Conservation (phyloP, 2,329 filamentous ascomycete genomes). For the Shiraia bambusicola region DNA sequence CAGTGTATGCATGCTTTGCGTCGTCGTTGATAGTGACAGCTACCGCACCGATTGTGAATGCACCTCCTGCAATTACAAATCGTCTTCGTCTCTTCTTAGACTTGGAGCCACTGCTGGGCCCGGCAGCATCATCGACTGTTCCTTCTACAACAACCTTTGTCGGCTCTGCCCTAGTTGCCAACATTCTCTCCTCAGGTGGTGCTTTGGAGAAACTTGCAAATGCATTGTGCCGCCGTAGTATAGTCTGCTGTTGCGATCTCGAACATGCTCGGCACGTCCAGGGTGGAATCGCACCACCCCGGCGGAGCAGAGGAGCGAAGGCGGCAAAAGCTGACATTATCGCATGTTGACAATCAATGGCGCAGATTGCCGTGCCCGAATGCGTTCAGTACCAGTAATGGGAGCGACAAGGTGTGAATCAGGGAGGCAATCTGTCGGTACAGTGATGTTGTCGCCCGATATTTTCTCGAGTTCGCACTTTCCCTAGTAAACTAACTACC, state of each 20-base stretch:
- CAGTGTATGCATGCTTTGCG: conserved; percentile 73
- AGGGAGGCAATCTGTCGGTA: conserved; percentile 1
- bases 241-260: conserved; percentile 23
- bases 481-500: too few relatives aligned
- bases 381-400: neutral
- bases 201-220: conserved; percentile 1
- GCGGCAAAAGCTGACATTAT: conserved; percentile 35
- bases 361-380: neutral
- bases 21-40: conserved; percentile 61
- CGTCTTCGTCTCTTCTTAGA: conserved; percentile 26
- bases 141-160: conserved; percentile 6
- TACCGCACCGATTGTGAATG: conserved; percentile 42
- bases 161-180: conserved; percentile 13
- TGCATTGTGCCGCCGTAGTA: conserved; percentile 18
- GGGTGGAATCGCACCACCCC: conserved; percentile 15
- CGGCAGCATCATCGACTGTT: conserved; percentile 3
- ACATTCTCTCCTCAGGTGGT: conserved; percentile 8
- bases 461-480: neutral
- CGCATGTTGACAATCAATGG: conserved; percentile 17
- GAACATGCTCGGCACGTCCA: conserved; percentile 43
- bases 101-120: neutral
- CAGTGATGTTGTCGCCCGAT: conserved; percentile 1
- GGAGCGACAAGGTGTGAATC: neutral
- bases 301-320: conserved; percentile 29
- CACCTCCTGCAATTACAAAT: conserved; percentile 30